Evolutionary conservation across 495 filamentous ascomycete genomes (phyloP), one percentile per base, ranked within the genome.

Genomic region (Daldinia bambusicola): DNA sequence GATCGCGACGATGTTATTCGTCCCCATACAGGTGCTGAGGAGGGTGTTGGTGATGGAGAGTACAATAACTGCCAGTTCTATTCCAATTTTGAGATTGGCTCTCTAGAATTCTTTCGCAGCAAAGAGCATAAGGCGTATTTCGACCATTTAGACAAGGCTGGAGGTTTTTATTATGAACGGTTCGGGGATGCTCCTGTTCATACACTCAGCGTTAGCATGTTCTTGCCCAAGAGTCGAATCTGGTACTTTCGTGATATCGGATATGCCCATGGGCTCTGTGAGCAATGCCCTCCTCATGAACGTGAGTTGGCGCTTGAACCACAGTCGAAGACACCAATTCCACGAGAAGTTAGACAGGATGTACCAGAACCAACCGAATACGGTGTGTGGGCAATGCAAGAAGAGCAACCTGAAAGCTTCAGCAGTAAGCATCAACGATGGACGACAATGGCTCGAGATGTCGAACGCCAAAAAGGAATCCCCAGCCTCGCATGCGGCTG

Each of bases 101-200:
- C 84, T 60, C 80, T 90, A 10, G 78, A 86, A 31, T 89, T 87
- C 83, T 87, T 89, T 73, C 86, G 88, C 32, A 80, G 81, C 43
- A 57, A 84, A 57, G 80, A 82, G 16, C 87, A 90, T 64, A 80
- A 83, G 50, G 83, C 84, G 30, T 89, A 86, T 75, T 89, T 90
- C 72, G 73, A 84, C 32, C 83, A 86, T 67, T 77, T 91, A 9
- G 89, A 90, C 71, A 77, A 76, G 41, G 81, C 82, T 32, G 87
- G 85, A 9, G 87, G 87, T 20, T 89, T 89, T 77, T 88, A 87
- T 76, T 89, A 89, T 73, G 86, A 89, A 66, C 82, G 85, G 22
- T 89, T 86, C 70, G 89, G 88, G 22, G 89, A 90, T 72, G 89
- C 87, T 13, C 88, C 89, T n/a, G 85, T 90, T 31, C 88, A 90